Conservation (phyloP, 208 protist genomes). For the Trypanosomatidae sp. region DNA sequence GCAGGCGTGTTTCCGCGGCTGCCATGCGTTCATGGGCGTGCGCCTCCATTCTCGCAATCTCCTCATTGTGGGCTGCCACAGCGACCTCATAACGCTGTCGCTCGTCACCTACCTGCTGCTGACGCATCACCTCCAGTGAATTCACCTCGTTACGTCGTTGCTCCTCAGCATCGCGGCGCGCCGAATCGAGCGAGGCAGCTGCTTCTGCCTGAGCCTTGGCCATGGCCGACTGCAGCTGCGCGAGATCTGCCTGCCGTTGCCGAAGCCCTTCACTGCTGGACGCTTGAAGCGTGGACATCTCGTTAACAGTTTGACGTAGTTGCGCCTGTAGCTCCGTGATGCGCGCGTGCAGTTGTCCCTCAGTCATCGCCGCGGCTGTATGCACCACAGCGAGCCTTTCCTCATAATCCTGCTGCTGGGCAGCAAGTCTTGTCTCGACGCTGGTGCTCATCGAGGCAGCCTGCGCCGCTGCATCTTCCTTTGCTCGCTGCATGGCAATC, state of each 20-base stretch:
- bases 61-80: conserved; percentile 18
- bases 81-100: conserved; percentile 27
- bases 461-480: conserved; percentile 3
- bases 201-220: conserved; percentile 17
- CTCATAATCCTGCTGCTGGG: conserved; percentile 6
- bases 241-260: conserved; percentile 19
- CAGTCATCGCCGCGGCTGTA: conserved; percentile 10
- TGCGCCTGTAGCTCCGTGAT: conserved; percentile 22
- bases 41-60: conserved; percentile 23
- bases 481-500: conserved; percentile 16
- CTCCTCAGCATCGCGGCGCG: conserved; percentile 14
- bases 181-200: conserved; percentile 14
- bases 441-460: not conserved
- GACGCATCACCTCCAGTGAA: conserved; percentile 11
- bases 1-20: conserved; percentile 11
- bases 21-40: conserved; percentile 9
- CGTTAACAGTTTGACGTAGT: conserved; percentile 16
- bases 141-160: conserved; percentile 16
- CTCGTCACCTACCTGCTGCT: conserved; percentile 22
- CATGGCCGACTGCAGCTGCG: conserved; percentile 22
- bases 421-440: conserved; percentile 14
- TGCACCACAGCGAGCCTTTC: conserved; percentile 12
- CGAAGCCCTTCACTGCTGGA: conserved; percentile 5
- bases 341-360: conserved; percentile 23
- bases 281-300: conserved; percentile 14